Base-by-base conservation (phyloP, 176 grass and related monocot genomes). In the Oryza rufipogon region DNA sequence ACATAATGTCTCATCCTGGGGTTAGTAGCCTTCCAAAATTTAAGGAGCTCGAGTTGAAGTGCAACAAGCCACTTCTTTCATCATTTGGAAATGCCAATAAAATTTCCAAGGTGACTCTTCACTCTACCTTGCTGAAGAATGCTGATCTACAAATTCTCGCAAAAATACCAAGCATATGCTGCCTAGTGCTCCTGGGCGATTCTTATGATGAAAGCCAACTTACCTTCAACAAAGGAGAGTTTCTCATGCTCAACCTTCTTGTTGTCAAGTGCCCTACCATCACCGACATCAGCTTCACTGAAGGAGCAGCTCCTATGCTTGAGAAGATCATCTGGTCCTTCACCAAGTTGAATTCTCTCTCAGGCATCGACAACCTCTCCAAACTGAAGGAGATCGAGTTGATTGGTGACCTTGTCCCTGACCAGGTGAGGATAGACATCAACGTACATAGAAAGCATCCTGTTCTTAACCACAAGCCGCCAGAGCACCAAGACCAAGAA, bases 301-400 rank as follows among this genome's bases (percentile, higher is more conserved):
- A n/a, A 7, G 8, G 61, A 23, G 61, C 8, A 23, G 22, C 22
- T 2, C 61, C 61, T 23, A 64, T 11, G 22, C 61, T 64, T 6
- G 61, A 64, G 61, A 64, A 64, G 61, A 64, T 64, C 61, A 11
- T 47, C 26, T 79, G 77, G 39, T 76, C 25, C 8, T 51, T 16
- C 15, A 51, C 33, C 46, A 52, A 58, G 52, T 20, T 58, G 4
- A 7, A 17, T 0, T 34, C 26, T 51, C 42, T 80, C 11, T 22
- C 10, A 4, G 78, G 78, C 4, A 68, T 80, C 5, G 2, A 6
- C 26, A 38, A 54, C 3, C 78, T 80, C 36, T 38, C 6, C 0
- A 52, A 32, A 11, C 13, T 80, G 44, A 49, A 68, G 13, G 64
- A 68, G 64, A 3, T 80, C 6, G 64, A 48, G 26, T 68, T 12